Percentiles rank a stretch among this genome's conserved stretches.
phyloP scores from a whole-genome alignment of 83 land plant genomes.

The Isoetes engelmannii region DNA sequence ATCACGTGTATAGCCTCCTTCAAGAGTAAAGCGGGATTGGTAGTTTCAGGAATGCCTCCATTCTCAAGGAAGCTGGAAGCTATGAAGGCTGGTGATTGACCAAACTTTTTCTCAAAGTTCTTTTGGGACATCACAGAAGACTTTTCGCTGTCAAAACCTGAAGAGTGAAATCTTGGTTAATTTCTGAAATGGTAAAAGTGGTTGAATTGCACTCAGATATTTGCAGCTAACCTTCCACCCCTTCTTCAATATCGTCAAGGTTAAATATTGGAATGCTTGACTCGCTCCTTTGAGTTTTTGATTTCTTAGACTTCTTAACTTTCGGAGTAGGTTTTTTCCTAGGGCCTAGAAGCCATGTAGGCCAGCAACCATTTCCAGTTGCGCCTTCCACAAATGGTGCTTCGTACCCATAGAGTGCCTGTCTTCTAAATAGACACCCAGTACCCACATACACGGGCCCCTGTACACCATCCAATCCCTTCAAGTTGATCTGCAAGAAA shows the following conservation, averaged over 20 bases:
- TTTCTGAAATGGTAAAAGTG: not conserved
- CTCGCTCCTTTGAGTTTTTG: slow-evolving; percentile 18
- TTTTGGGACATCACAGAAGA: slow-evolving; percentile 44
- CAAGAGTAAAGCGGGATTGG: slow-evolving; percentile 46
- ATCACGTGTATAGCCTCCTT: slow-evolving; percentile 74
- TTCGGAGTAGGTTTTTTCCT: slow-evolving; percentile 24
- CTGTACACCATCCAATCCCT: slow-evolving; percentile 36
- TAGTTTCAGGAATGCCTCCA: slow-evolving; percentile 48
- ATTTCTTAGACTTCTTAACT: slow-evolving; percentile 16
- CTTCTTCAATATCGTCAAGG: slow-evolving; percentile 37
- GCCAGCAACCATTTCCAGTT: slow-evolving; percentile 38
- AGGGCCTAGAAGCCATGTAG: slow-evolving; percentile 31
- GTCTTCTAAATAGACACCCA: slow-evolving; percentile 34
- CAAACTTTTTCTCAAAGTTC: slow-evolving; percentile 61
- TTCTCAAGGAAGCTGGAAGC: slow-evolving; percentile 52
- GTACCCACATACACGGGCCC: slow-evolving; percentile 42
- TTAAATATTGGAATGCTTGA: slow-evolving; percentile 31
- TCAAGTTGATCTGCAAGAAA: slow-evolving; percentile 33
- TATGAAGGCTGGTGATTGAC: slow-evolving; percentile 62
- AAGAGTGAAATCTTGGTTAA: not conserved
- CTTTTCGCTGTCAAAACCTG: slow-evolving; percentile 48
- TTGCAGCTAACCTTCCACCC: slow-evolving; percentile 10
- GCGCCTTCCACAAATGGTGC: slow-evolving; percentile 58
- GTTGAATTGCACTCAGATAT: not conserved
- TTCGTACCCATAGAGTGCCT: slow-evolving; percentile 49